phyloP scores from a whole-genome alignment of 2,329 filamentous ascomycete species.

The Zalaria obscura region DNA sequence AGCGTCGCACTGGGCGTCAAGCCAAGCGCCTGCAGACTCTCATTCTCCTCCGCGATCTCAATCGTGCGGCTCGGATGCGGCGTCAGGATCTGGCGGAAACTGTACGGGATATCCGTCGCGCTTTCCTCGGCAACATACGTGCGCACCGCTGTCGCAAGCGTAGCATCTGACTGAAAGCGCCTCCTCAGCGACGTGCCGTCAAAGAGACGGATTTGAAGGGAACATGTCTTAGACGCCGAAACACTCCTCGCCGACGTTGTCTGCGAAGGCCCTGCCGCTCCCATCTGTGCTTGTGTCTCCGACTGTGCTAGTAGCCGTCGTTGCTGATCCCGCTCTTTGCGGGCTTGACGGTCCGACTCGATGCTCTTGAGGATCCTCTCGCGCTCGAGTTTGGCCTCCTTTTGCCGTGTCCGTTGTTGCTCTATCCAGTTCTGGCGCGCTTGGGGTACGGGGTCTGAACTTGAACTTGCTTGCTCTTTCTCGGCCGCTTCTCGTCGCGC shows the following conservation, averaged over 20 bases:
- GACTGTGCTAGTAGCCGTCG: conserved; percentile 26
- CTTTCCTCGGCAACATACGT: conserved; percentile 55
- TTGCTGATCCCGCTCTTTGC: conserved; percentile 42
- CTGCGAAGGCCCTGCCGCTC: conserved; percentile 8
- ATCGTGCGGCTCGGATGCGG: conserved; percentile 64
- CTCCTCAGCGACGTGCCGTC: conserved; percentile 69
- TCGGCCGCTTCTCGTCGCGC: conserved; percentile 24
- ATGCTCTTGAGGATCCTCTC: conserved; percentile 60
- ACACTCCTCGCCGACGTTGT: not conserved
- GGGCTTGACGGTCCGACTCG: conserved; percentile 59
- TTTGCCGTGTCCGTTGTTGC: conserved; percentile 45
- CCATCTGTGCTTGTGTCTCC: not conserved
- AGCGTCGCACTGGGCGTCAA: conserved; percentile 70
- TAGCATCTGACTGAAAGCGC: conserved; percentile 48
- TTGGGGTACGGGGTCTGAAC: conserved; percentile 7
- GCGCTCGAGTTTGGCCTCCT: conserved; percentile 53
- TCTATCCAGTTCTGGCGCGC: conserved; percentile 17
- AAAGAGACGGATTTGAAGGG: conserved; percentile 64
- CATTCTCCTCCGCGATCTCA: conserved; percentile 58
- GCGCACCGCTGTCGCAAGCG: conserved; percentile 53
- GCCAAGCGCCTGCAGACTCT: conserved; percentile 53
- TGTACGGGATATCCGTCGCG: conserved; percentile 45
- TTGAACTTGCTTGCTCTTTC: conserved; percentile 13
- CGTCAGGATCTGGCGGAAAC: conserved; percentile 70
- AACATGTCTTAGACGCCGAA: conserved; percentile 7